These are phyloP conservation scores for Arachis hypogaea DNA, from an alignment of 306 rosid genomes.

Conservation along the genomic window DNA sequence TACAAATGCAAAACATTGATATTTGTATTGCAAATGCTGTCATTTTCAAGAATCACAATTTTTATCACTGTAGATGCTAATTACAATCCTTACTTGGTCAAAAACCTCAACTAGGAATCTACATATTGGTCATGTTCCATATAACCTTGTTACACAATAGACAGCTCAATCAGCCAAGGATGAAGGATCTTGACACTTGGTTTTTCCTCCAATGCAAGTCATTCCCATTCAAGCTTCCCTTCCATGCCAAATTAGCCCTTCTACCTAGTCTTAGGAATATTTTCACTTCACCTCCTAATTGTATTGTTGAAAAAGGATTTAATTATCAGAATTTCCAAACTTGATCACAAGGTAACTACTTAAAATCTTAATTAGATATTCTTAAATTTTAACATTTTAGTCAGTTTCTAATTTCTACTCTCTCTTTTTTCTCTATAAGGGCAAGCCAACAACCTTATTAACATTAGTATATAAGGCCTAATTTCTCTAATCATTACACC, in stretches of 20 bases:
- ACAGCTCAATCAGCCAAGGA: neutral
- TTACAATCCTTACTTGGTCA: too few species aligned
- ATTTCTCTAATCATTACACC: neutral
- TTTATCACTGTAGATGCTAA: neutral
- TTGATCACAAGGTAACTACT: neutral
- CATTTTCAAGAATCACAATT: neutral
- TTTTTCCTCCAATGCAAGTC: neutral
- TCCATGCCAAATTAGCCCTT: neutral
- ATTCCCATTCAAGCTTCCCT: conserved; percentile 6
- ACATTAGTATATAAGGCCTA: neutral
- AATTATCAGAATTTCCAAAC: neutral
- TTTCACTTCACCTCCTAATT: too few species aligned
- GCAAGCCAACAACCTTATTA: neutral
- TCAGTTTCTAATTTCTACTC: too few species aligned
- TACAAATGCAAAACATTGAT: too few species aligned
- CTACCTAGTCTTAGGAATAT: neutral
- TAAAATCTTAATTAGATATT: neutral
- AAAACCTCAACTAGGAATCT: neutral
- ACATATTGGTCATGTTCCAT: neutral
- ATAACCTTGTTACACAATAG: neutral
- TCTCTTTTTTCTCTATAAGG: neutral
- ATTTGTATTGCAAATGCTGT: too few species aligned
- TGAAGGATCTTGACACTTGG: neutral
- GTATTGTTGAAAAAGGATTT: too few species aligned
- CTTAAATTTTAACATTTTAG: too few species aligned